A percentile compares a stretch with the other conserved stretches of the same genome.
Evolutionary conservation across 2,329 filamentous ascomycete genomes (phyloP).

Genomic region (Cordyceps tenuipes): DNA sequence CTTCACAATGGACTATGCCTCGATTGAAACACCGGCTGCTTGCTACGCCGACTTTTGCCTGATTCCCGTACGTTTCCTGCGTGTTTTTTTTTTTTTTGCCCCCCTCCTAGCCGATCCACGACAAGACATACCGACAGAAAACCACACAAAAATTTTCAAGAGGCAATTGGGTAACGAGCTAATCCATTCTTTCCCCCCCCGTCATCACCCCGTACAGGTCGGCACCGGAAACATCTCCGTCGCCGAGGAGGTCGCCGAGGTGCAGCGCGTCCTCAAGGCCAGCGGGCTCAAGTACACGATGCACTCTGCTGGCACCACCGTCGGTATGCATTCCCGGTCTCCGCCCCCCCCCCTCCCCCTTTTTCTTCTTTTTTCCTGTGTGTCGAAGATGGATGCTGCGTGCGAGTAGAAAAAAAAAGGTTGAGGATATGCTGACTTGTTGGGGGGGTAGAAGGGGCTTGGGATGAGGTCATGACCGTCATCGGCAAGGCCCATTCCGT

Average conservation of each 20-base stretch:
- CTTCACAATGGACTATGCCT: slow-evolving; percentile 32
- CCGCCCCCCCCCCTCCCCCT: neutral
- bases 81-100: neutral
- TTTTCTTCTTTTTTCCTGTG: neutral
- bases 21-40: slow-evolving; percentile 56
- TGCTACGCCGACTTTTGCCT: slow-evolving; percentile 90
- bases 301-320: slow-evolving; percentile 89
- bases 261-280: slow-evolving; percentile 74
- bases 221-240: slow-evolving; percentile 72
- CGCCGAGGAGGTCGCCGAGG: slow-evolving; percentile 75
- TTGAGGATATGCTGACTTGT: too few relatives aligned
- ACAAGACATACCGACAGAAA: too few relatives aligned
- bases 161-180: too few relatives aligned
- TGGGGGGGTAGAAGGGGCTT: slow-evolving; percentile 62
- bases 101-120: neutral
- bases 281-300: slow-evolving; percentile 78
- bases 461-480: slow-evolving; percentile 78
- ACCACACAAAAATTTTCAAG: too few relatives aligned
- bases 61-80: slow-evolving; percentile 56
- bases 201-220: slow-evolving; percentile 40
- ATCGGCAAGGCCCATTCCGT: slow-evolving; percentile 80
- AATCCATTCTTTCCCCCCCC: too few relatives aligned
- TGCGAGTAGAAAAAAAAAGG: too few relatives aligned
- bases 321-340: slow-evolving; percentile 50
- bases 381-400: too few relatives aligned